Evolutionary conservation across 495 filamentous ascomycete species (phyloP), one percentile per base, ranked within the genome.

Genomic region (Aspergillus saccharolyticus): DNA sequence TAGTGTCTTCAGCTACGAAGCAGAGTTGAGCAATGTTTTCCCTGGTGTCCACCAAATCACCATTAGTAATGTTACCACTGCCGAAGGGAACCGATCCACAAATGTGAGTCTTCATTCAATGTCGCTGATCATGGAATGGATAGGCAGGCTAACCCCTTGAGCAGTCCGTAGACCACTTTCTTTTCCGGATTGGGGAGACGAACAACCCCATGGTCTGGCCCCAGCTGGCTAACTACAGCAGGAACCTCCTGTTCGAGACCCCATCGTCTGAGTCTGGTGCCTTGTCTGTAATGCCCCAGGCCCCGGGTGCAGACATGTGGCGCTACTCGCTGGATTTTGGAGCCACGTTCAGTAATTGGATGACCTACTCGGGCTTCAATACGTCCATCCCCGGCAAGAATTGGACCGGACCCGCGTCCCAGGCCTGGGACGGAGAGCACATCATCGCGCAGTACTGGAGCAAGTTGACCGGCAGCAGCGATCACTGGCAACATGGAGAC

Each of bases 371-470:
- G 12, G 74, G 76, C 22, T 73, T 75, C 4, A 79, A 79, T 28
- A 66, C 8, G 16, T 67, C 17, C 61, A 65, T 17, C 70, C 76
- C 51, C 54, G 66, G 22, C 22, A 50, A 50, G 22, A 50, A 50
- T 24, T 89, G 85, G 85, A 70, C 70, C 0, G 86, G 86, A 14
- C 83, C 83, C 0, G 74, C 79, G 19, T 56, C 68, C 0, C 86
- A 89, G 60, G 62, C 60, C 21, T 89, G 86, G 86, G 54, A 75
- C 0, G 86, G 82, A 20, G 78, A 85, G 43, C 86, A 89, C 58
- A 66, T 88, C 9, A 72, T 77, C 2, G 78, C 85, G 19, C 83
- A 88, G 59, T 89, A 89, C 66, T 89, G 77, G 79, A 85, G 78
- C 66, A 74, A 76, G 42, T 69, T 80, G 19, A 74, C 83, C 17